Conservation (phyloP, 345 rosid genomes). For the Mercurialis annua region DNA sequence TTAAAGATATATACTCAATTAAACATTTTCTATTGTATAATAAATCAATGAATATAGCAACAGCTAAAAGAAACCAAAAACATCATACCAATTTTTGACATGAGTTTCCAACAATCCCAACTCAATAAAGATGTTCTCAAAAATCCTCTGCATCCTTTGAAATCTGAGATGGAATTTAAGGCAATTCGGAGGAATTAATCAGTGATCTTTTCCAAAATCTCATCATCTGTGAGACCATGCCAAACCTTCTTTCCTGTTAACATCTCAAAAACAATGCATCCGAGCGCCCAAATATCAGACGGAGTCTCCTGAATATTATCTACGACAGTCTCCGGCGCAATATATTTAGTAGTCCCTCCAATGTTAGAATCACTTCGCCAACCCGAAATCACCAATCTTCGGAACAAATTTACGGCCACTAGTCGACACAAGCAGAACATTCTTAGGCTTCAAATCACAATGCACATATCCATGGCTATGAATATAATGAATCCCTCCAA, state of each 20-base stretch:
- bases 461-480: conserved; percentile 69
- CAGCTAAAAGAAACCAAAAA: too few relatives aligned
- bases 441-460: conserved; percentile 61
- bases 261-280: too few relatives aligned
- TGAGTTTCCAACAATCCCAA: too few relatives aligned
- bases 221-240: too few relatives aligned
- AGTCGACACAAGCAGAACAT: conserved; percentile 48
- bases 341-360: conserved; percentile 69
- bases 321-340: conserved; percentile 71
- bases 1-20: too few relatives aligned
- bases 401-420: conserved; percentile 17
- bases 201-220: neutral
- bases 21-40: too few relatives aligned
- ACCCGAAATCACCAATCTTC: conserved; percentile 74
- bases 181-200: conserved; percentile 45
- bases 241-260: conserved; percentile 71
- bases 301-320: conserved; percentile 56
- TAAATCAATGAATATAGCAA: too few relatives aligned
- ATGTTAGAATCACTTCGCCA: conserved; percentile 39
- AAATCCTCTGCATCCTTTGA: conserved; percentile 53
- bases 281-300: conserved; percentile 85
- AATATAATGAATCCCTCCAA: conserved; percentile 51
- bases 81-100: too few relatives aligned
- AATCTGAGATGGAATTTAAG: conserved; percentile 49
- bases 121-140: too few relatives aligned